phyloP scores from a whole-genome alignment of 108 stramenopile genomes.

The Nitzschia sp. region DNA sequence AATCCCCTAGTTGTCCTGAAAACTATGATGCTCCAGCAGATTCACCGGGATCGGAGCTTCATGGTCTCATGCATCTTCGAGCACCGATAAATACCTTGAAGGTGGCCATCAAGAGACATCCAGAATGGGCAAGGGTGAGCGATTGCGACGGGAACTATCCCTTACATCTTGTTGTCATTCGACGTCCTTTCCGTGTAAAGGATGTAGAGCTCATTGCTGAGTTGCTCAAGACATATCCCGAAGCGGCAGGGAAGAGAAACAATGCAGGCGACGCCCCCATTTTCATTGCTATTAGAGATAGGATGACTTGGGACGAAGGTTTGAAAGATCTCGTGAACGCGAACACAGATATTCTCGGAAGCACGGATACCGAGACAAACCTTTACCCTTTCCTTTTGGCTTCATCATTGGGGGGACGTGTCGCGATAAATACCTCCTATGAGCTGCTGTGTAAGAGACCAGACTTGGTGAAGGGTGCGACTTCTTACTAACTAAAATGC shows the following conservation, averaged over 20 bases:
- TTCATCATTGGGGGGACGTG: constrained; percentile 37
- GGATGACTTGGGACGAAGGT: constrained; percentile 42
- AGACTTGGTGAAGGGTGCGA: constrained; percentile 23
- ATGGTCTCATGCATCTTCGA: constrained; percentile 29
- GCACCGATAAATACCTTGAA: constrained; percentile 29
- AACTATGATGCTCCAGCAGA: background rate
- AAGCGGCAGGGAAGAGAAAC: constrained; percentile 34
- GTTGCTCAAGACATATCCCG: constrained; percentile 26
- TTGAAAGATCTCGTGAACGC: constrained; percentile 30
- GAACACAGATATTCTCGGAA: constrained; percentile 12
- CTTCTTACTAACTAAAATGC: too few species aligned
- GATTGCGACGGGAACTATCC: constrained; percentile 40
- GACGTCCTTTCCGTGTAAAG: constrained; percentile 44
- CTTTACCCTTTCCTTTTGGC: constrained; percentile 45
- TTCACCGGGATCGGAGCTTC: constrained; percentile 18
- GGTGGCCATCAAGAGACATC: constrained; percentile 32
- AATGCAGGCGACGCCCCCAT: constrained; percentile 31
- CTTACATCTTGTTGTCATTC: constrained; percentile 26
- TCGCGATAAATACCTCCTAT: constrained; percentile 37
- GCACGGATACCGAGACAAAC: constrained; percentile 25
- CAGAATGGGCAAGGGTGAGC: constrained; percentile 22
- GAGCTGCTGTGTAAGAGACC: constrained; percentile 29
- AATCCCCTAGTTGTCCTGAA: constrained; percentile 8
- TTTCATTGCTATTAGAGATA: constrained; percentile 37
- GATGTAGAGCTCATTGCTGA: constrained; percentile 28